These are phyloP conservation scores for Byssoonygena ceratinophila DNA, from an alignment of 2,329 filamentous ascomycete genomes.

Conservation along the genomic window DNA sequence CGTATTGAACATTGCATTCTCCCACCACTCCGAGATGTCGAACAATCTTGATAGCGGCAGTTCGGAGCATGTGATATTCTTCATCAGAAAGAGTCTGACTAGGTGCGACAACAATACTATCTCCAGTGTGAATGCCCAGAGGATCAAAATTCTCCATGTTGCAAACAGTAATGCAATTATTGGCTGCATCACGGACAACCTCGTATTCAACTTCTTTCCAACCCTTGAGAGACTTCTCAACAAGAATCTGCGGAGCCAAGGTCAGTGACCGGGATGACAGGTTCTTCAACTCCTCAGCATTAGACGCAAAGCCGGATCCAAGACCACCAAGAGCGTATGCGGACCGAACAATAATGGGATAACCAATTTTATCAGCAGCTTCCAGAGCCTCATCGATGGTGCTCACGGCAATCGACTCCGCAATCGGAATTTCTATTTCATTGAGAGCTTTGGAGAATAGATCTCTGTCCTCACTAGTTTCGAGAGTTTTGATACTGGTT, in stretches of 20 bases:
- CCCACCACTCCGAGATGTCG: conserved; percentile 93
- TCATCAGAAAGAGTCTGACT: conserved; percentile 95
- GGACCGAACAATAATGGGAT: conserved; percentile 95
- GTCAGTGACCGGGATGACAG: conserved; percentile 87
- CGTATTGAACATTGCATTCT: conserved; percentile 98
- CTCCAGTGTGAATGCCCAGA: conserved; percentile 92
- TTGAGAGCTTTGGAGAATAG: conserved; percentile 91
- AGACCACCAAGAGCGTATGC: conserved; percentile 94
- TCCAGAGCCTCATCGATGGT: conserved; percentile 86
- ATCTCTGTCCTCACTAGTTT: conserved; percentile 91
- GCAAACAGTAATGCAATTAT: conserved; percentile 99
- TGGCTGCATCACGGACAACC: conserved; percentile 88
- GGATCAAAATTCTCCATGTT: conserved; percentile 99
- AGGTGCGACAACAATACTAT: conserved; percentile 95
- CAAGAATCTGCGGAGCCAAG: conserved; percentile 87
- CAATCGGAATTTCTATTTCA: conserved; percentile 95
- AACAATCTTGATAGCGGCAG: conserved; percentile 95
- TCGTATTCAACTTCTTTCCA: conserved; percentile 99
- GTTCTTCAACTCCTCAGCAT: conserved; percentile 85
- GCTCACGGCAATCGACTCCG: conserved; percentile 83
- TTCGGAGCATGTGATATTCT: conserved; percentile 98
- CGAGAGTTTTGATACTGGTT: conserved; percentile 85
- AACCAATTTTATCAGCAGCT: conserved; percentile 77
- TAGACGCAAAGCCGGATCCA: conserved; percentile 90
- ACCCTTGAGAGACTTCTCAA: conserved; percentile 97